A percentile compares a stretch with the other conserved stretches of the same genome.
These are phyloP conservation scores for Suhomyces terraborum DNA, from an alignment of 1,139 yeast genomes.

Conservation along the genomic window DNA sequence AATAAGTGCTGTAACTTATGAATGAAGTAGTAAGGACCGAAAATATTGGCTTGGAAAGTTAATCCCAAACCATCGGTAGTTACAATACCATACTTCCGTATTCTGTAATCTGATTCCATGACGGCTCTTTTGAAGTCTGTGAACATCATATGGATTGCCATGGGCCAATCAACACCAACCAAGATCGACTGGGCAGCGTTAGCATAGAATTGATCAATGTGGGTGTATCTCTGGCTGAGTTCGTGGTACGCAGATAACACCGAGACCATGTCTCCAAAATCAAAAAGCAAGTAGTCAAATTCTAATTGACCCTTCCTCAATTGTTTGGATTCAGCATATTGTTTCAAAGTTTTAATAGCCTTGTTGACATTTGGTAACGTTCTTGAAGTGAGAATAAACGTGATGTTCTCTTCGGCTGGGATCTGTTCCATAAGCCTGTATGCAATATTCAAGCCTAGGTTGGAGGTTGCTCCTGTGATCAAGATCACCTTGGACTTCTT, in stretches of 20 bases:
- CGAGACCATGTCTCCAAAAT: conserved; percentile 90
- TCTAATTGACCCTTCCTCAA: conserved; percentile 56
- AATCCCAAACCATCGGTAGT: conserved; percentile 77
- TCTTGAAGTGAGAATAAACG: conserved; percentile 84
- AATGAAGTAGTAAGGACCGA: conserved; percentile 86
- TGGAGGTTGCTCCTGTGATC: conserved; percentile 59
- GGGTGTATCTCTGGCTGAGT: conserved; percentile 58
- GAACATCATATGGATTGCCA: conserved; percentile 67
- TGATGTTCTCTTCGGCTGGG: conserved; percentile 56
- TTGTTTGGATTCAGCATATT: conserved; percentile 42
- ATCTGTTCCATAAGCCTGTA: conserved; percentile 67
- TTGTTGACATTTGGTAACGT: conserved; percentile 82
- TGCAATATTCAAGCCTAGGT: conserved; percentile 84
- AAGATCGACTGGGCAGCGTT: conserved; percentile 92
- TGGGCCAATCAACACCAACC: conserved; percentile 81
- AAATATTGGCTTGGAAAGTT: conserved; percentile 92
- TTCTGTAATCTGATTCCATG: conserved; percentile 81
- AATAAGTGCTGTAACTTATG: conserved; percentile 61
- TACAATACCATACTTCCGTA: conserved; percentile 73
- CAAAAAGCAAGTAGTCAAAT: conserved; percentile 84
- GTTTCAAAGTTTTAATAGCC: conserved; percentile 63
- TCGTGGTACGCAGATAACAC: conserved; percentile 75
- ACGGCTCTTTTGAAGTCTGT: conserved; percentile 74
- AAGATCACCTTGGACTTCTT: conserved; percentile 38
- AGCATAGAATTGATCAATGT: conserved; percentile 75